Percentiles rank a stretch among this genome's conserved stretches.
phyloP scores from a whole-genome alignment of 805 yeast genomes.

The Diddensiella santjacobensis region DNA sequence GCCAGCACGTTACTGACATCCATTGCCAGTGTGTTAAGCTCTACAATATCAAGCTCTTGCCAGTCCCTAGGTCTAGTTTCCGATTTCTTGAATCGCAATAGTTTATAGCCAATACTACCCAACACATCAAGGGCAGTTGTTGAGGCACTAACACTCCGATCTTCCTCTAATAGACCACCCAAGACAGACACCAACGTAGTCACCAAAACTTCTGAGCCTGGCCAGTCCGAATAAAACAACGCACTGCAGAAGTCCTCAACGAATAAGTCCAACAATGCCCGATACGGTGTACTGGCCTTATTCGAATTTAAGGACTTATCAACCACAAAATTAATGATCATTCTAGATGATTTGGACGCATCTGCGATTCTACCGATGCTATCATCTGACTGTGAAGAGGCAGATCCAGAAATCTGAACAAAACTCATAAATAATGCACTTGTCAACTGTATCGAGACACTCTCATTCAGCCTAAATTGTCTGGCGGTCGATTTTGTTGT shows the following conservation, averaged over 20 bases:
- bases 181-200: conserved; percentile 43
- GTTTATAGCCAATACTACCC: conserved; percentile 56
- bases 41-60: background rate
- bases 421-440: conserved; percentile 45
- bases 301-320: conserved; percentile 23
- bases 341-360: conserved; percentile 19
- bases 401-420: conserved; percentile 39
- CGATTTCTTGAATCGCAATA: conserved; percentile 37
- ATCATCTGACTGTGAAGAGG: background rate
- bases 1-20: background rate
- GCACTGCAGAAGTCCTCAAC: conserved; percentile 54
- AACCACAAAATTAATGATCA: conserved; percentile 23
- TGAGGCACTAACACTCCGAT: conserved; percentile 5
- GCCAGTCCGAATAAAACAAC: conserved; percentile 56
- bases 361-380: conserved; percentile 9
- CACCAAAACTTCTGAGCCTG: conserved; percentile 53
- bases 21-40: background rate
- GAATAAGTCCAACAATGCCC: conserved; percentile 45
- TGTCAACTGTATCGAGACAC: conserved; percentile 47
- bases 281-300: conserved; percentile 21
- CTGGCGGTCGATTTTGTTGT: conserved; percentile 42
- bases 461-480: conserved; percentile 42
- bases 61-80: background rate
- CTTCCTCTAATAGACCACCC: conserved; percentile 25
- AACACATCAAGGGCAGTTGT: conserved; percentile 56